Conservation (phyloP, 1,139 yeast species). For the Williopsis jadinii region DNA sequence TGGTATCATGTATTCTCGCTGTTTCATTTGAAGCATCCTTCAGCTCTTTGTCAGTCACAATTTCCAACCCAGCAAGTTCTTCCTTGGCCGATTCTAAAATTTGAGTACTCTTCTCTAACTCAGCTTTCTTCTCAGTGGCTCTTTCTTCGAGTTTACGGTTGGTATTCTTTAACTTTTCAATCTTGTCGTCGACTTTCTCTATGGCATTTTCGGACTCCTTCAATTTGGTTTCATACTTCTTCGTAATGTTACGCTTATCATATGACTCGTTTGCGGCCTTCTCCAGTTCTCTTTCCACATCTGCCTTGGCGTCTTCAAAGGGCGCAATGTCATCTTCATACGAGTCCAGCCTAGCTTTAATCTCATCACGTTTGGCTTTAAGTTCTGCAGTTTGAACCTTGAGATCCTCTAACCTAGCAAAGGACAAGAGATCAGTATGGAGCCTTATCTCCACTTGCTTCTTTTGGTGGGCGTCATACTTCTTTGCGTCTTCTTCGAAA, state of each 20-base stretch:
- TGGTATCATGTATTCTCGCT: constrained; percentile 4
- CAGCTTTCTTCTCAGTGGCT: constrained; percentile 18
- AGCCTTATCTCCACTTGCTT: constrained; percentile 36
- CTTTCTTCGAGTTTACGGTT: constrained; percentile 7
- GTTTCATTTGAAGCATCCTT: background rate
- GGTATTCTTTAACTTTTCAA: constrained; percentile 17
- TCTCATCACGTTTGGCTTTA: constrained; percentile 36
- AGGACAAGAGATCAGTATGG: constrained; percentile 51
- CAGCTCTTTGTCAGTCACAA: constrained; percentile 15
- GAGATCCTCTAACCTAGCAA: constrained; percentile 51
- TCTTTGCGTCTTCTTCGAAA: constrained; percentile 33
- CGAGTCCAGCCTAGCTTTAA: constrained; percentile 28
- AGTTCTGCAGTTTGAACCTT: constrained; percentile 36
- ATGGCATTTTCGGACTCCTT: constrained; percentile 6
- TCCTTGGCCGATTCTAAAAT: constrained; percentile 20
- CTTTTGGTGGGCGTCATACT: constrained; percentile 26
- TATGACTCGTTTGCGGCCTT: constrained; percentile 8
- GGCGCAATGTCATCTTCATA: constrained; percentile 30
- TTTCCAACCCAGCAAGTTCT: constrained; percentile 21
- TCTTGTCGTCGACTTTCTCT: constrained; percentile 4
- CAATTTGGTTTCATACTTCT: constrained; percentile 1
- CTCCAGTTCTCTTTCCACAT: constrained; percentile 13
- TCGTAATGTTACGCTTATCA: constrained; percentile 9
- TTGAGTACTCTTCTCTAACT: constrained; percentile 21
- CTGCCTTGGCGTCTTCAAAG: constrained; percentile 19